phyloP scores from a whole-genome alignment of 108 stramenopile species.

The Pseudonitzschia pungens region DNA sequence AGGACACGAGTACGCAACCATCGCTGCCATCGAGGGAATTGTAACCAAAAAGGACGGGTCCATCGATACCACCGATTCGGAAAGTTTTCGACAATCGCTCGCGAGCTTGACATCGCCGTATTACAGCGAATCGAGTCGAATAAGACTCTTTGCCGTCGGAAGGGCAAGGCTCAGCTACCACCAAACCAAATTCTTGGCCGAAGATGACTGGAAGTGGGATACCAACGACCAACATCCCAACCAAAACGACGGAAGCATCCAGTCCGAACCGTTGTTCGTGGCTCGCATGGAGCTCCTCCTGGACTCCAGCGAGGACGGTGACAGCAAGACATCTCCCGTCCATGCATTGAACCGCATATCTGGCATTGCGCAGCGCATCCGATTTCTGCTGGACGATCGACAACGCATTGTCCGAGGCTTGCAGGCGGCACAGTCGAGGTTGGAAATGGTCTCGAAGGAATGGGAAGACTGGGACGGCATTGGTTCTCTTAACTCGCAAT shows the following conservation, averaged over 20 bases:
- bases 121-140: conserved; percentile 14
- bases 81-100: conserved; percentile 39
- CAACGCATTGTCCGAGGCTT: conserved; percentile 46
- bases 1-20: conserved; percentile 46
- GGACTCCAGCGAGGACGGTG: conserved; percentile 29
- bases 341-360: conserved; percentile 54
- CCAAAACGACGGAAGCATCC: conserved; percentile 13
- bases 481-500: conserved; percentile 38
- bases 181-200: neutral
- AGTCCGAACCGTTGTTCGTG: conserved; percentile 44
- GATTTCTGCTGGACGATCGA: conserved; percentile 58
- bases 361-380: conserved; percentile 42
- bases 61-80: conserved; percentile 23
- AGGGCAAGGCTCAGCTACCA: conserved; percentile 50
- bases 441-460: conserved; percentile 26
- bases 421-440: conserved; percentile 42
- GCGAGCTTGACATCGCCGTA: conserved; percentile 7
- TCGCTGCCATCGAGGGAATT: conserved; percentile 61
- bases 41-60: neutral
- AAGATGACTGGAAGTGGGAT: neutral
- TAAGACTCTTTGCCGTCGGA: conserved; percentile 63
- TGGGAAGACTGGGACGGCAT: conserved; percentile 63
- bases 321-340: conserved; percentile 31
- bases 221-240: neutral
- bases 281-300: conserved; percentile 52